Conservation (phyloP, 192 early-diverging fungal genomes). For the Rhizophlyctis rosea region DNA sequence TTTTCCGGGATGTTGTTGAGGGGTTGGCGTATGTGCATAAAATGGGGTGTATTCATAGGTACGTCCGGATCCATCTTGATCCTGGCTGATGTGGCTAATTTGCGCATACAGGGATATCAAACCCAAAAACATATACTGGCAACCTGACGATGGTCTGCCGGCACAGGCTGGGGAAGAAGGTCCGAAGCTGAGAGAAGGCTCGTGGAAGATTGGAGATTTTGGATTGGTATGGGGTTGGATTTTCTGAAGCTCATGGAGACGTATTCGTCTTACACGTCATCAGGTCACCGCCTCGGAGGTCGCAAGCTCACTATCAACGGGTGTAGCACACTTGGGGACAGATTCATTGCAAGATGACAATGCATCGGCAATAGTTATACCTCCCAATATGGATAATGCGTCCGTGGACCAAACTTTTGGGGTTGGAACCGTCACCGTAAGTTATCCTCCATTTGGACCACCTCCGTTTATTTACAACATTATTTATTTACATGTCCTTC, state of each 20-base stretch:
- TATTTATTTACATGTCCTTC: too few species aligned
- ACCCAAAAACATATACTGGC: constrained; percentile 51
- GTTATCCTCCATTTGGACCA: too few species aligned
- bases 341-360: too few species aligned
- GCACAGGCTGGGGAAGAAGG: too few species aligned
- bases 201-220: constrained; percentile 94
- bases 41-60: constrained; percentile 64
- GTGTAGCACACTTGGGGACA: not conserved
- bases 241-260: not conserved
- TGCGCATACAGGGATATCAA: constrained; percentile 57
- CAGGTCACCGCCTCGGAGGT: constrained; percentile 3
- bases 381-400: too few species aligned
- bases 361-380: too few species aligned
- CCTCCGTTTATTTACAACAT: too few species aligned
- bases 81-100: constrained; percentile 50
- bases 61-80: constrained; percentile 48
- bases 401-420: constrained; percentile 61
- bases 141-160: constrained; percentile 7
- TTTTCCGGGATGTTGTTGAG: constrained; percentile 74
- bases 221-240: constrained; percentile 63
- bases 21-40: constrained; percentile 74
- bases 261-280: not conserved
- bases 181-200: constrained; percentile 33
- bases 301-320: not conserved
- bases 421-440: constrained; percentile 74